Evolutionary conservation across 2,329 filamentous ascomycete species (phyloP).

Genomic region (Fusarium praegraminearum): DNA sequence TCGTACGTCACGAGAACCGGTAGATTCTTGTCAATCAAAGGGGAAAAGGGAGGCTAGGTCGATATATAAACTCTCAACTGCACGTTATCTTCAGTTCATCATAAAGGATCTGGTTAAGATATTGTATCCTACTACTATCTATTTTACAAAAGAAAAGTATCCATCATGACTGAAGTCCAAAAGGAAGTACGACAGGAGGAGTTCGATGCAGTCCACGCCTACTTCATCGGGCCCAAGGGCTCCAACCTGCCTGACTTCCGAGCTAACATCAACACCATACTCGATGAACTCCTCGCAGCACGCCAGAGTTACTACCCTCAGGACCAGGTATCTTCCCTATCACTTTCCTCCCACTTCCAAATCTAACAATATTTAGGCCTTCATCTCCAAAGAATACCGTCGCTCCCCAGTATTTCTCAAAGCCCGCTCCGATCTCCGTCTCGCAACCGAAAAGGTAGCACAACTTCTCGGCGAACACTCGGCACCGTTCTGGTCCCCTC

Average conservation of each 20-base stretch:
- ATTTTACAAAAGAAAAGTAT: background rate
- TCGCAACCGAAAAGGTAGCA: slow-evolving; percentile 52
- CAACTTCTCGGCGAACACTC: slow-evolving; percentile 57
- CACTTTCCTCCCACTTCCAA: accelerated
- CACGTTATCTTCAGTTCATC: accelerated
- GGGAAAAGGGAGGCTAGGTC: too few species aligned
- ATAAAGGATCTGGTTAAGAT: too few species aligned
- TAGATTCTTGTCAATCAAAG: background rate
- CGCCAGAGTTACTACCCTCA: slow-evolving; percentile 52
- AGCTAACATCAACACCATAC: slow-evolving; percentile 55
- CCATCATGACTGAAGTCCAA: slow-evolving; percentile 20
- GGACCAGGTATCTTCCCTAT: slow-evolving; percentile 48
- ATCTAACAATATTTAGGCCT: slow-evolving; percentile 29
- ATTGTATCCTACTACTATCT: too few species aligned
- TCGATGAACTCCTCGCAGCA: slow-evolving; percentile 52
- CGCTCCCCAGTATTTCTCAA: slow-evolving; percentile 51
- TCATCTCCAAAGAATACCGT: slow-evolving; percentile 54
- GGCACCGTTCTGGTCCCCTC: slow-evolving; percentile 61
- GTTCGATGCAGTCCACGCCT: slow-evolving; percentile 49
- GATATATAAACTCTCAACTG: background rate
- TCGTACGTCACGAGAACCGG: background rate
- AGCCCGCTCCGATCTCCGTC: slow-evolving; percentile 51
- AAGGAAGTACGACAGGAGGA: slow-evolving; percentile 27
- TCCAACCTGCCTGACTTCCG: slow-evolving; percentile 57
- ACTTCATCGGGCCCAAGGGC: slow-evolving; percentile 59